Percentiles rank a stretch among this genome's conserved stretches.
Evolutionary conservation across 2,329 filamentous ascomycete genomes (phyloP).

Genomic region (Arthroderma uncinatum): DNA sequence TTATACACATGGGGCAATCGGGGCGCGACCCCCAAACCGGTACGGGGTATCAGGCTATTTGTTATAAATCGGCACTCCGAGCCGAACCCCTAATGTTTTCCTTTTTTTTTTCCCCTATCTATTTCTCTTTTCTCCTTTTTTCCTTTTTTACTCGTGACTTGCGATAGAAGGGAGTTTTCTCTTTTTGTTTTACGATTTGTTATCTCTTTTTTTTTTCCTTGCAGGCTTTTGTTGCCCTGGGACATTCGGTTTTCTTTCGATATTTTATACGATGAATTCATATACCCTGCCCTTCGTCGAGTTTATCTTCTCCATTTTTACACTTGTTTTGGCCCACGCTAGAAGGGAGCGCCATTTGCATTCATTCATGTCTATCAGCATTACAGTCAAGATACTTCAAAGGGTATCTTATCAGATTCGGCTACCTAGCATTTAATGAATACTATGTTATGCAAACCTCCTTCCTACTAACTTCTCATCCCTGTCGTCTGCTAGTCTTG

Average conservation of each 20-base stretch:
- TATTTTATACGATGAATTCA: background rate
- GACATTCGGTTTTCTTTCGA: background rate
- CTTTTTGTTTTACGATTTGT: background rate
- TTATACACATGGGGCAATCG: slow-evolving; percentile 7
- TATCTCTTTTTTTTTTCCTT: background rate
- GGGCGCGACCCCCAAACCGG: background rate
- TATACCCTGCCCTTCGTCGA: slow-evolving; percentile 3
- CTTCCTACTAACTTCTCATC: background rate
- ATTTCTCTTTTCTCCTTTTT: background rate
- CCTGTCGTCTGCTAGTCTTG: background rate
- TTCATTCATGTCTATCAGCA: background rate
- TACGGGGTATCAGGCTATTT: background rate
- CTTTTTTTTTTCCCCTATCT: background rate
- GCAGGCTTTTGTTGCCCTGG: background rate
- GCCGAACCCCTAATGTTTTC: background rate
- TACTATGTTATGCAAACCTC: background rate
- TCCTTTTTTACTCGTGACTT: background rate
- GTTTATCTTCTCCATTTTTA: background rate
- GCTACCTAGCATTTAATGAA: slow-evolving; percentile 5
- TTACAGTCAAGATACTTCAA: background rate
- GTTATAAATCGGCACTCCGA: background rate
- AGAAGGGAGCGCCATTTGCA: background rate
- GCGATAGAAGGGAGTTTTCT: background rate
- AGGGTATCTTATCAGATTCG: slow-evolving; percentile 1
- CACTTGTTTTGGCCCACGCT: slow-evolving; percentile 1